These are phyloP conservation scores for Austroboletus niveus DNA, from an alignment of 1,284 basidiomycete genomes.

Conservation along the genomic window DNA sequence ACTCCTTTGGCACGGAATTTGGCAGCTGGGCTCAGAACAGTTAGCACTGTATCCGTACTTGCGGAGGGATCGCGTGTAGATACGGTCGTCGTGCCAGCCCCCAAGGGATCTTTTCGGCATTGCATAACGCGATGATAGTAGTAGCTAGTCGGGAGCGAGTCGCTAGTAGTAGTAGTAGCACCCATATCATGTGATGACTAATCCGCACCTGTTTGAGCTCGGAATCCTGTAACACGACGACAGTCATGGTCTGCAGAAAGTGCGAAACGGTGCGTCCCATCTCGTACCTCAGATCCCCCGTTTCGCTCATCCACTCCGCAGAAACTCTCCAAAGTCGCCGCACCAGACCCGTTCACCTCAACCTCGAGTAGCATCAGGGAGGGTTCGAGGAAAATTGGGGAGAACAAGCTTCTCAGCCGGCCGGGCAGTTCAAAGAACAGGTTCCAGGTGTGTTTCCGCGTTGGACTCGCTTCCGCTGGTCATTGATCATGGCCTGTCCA, in stretches of 20 bases:
- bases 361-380: conserved; percentile 73
- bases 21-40: conserved; percentile 6
- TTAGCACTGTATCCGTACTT: conserved; percentile 2
- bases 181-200: conserved; percentile 14
- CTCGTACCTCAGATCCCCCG: conserved; percentile 7
- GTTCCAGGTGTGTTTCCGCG: conserved; percentile 54
- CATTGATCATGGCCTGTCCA: conserved; percentile 7
- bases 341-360: conserved; percentile 76
- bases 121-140: neutral
- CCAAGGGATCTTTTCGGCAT: neutral
- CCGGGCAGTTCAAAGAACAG: conserved; percentile 67
- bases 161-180: neutral
- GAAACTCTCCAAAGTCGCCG: conserved; percentile 81
- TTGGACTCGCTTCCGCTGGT: conserved; percentile 4
- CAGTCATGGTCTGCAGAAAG: conserved; percentile 69
- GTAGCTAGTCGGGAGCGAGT: neutral
- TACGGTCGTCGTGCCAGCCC: neutral
- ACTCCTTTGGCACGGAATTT: neutral
- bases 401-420: conserved; percentile 75
- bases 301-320: conserved; percentile 30
- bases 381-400: conserved; percentile 74
- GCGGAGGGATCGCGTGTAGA: neutral
- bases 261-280: conserved; percentile 59
- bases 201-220: conserved; percentile 3
- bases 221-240: conserved; percentile 10